Percentiles rank a stretch among this genome's conserved stretches.
phyloP scores from a whole-genome alignment of 192 early-diverging fungal genomes.

The Gamsiella multidivaricata region DNA sequence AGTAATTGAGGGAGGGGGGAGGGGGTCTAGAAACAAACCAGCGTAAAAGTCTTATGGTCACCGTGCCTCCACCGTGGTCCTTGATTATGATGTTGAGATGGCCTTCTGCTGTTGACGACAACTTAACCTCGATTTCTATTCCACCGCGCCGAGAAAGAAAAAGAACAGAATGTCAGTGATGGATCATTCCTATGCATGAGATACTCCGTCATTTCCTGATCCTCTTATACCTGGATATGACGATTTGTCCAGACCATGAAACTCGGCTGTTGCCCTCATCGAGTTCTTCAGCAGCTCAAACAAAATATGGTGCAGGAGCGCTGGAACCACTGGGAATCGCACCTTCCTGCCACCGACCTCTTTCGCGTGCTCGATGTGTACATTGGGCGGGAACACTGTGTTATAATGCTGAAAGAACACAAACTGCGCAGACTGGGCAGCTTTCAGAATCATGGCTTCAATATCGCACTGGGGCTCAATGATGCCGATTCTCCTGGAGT shows the following conservation, averaged over 20 bases:
- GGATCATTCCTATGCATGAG: too few species aligned
- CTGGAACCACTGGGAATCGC: conserved; percentile 48
- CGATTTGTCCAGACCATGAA: conserved; percentile 70
- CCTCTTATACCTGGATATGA: conserved; percentile 35
- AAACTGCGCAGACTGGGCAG: conserved; percentile 43
- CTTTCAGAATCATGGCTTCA: conserved; percentile 42
- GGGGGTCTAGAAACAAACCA: too few species aligned
- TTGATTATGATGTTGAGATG: conserved; percentile 34
- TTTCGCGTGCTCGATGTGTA: conserved; percentile 44
- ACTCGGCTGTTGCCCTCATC: conserved; percentile 87
- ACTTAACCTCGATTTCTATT: conserved; percentile 30
- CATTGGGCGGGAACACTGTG: conserved; percentile 43
- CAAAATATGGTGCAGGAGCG: conserved; percentile 82
- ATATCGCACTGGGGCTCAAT: conserved; percentile 53
- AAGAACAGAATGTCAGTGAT: neutral
- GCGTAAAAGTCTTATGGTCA: neutral
- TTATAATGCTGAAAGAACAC: conserved; percentile 53
- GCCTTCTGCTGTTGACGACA: conserved; percentile 15
- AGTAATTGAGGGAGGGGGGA: too few species aligned
- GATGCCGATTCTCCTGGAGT: conserved; percentile 39
- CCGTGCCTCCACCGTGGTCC: conserved; percentile 40
- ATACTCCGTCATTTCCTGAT: neutral
- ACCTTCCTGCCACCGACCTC: conserved; percentile 45
- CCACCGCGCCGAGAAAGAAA: neutral
- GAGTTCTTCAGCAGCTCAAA: conserved; percentile 93